Evolutionary conservation across 164 flowering plant genomes (phyloP).

Genomic region (Umbellularia californica): DNA sequence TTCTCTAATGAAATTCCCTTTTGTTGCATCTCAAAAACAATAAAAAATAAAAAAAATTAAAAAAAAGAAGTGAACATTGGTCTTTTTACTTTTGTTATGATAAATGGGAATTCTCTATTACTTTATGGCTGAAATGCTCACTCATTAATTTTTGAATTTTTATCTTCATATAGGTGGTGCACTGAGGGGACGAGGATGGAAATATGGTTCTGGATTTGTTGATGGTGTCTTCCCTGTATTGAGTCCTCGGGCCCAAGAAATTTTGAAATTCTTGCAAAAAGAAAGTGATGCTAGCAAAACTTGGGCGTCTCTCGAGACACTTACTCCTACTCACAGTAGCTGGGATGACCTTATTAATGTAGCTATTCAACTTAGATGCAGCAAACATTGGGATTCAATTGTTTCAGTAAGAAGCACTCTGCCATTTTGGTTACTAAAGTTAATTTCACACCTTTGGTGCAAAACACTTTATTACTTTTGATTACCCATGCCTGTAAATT

Average conservation of each 20-base stretch:
- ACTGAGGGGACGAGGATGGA: constrained; percentile 85
- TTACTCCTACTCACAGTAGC: constrained; percentile 48
- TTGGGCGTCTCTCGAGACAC: constrained; percentile 47
- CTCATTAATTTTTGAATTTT: background rate
- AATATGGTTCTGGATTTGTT: constrained; percentile 86
- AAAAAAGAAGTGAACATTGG: background rate
- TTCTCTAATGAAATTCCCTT: background rate
- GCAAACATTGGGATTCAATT: constrained; percentile 61
- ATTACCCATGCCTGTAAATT: background rate
- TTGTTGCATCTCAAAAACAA: too few species aligned
- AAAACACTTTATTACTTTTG: background rate
- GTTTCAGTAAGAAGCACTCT: constrained; percentile 36
- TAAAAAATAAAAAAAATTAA: too few species aligned
- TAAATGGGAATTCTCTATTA: background rate
- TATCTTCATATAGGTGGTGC: constrained; percentile 52
- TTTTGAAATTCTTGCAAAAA: constrained; percentile 44
- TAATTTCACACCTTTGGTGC: constrained; percentile 1
- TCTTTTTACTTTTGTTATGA: background rate
- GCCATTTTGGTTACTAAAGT: background rate
- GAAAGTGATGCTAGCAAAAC: constrained; percentile 32
- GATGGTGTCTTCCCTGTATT: constrained; percentile 90
- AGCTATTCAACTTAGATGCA: constrained; percentile 69
- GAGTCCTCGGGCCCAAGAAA: constrained; percentile 60
- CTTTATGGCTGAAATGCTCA: background rate
- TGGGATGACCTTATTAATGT: constrained; percentile 89